Evolutionary conservation across 192 early-diverging fungal species (phyloP), one percentile per base, ranked within the genome.

Genomic region (Jimgerdemannia lactiflua): DNA sequence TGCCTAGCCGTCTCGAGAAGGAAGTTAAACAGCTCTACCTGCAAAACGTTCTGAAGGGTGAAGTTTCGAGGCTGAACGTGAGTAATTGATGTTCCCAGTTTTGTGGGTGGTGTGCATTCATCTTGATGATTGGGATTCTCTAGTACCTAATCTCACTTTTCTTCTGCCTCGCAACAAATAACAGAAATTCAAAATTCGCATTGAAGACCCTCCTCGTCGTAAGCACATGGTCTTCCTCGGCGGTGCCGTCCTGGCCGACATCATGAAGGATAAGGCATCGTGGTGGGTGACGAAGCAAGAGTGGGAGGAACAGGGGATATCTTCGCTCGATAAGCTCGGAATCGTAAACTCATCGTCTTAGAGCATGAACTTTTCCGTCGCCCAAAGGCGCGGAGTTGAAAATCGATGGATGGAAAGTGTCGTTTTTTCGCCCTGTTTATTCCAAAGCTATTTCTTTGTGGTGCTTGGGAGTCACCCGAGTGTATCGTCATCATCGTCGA

Each of bases 161-260:
- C 20, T 19, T 42, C n/a, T 29, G 43, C 44, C 42, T 71, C 9
- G 2, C 67, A 29, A 42, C 42, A 20, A 19, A 19, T n/a, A 7
- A n/a, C 74, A 96, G 94, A 99, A 94, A 88, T 95, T 99, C 89
- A 98, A 99, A 84, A 91, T 99, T 70, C 89, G 95, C 70, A 96
- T 99, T 75, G 95, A 96, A 80, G 98, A 99, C 79, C 98, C 97
- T 70, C 98, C 98, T 43, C 88, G 95, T 80, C 94, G 98, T 82
- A 98, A 95, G 82, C 97, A 99, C 81, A 96, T 96, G 93, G 98
- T 99, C 17, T 99, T 98, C 87, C 76, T 98, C 69, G 98, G 98
- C 83, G 98, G 98, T 42, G 95, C 97, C 68, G 98, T 99, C 11
- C 83, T 98, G 69, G 97, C 94, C 40, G 93, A 97, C 74, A 94